Percentiles rank a stretch among this genome's conserved stretches.
phyloP scores from a whole-genome alignment of 305 asterid genomes.

The Rubia peregrina region DNA sequence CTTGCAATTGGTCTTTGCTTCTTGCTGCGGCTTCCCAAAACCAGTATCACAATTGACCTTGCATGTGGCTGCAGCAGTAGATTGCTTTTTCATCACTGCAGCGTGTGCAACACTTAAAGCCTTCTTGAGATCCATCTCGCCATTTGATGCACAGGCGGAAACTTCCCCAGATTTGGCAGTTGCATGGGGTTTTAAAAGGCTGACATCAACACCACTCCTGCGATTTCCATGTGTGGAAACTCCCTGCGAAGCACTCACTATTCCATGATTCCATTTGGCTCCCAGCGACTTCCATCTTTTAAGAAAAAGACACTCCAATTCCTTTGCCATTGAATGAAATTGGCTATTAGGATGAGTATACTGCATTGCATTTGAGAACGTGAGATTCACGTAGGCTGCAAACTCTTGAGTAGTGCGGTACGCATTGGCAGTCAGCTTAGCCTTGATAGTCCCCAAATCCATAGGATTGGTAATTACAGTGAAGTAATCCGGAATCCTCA shows the following conservation, averaged over 20 bases:
- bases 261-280: conserved; percentile 31
- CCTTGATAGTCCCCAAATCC: conserved; percentile 76
- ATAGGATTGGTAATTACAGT: conserved; percentile 50
- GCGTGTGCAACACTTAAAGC: conserved; percentile 78
- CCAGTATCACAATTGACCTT: too few relatives aligned
- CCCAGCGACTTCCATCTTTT: conserved; percentile 52
- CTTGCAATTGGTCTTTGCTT: conserved; percentile 26
- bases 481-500: conserved; percentile 67
- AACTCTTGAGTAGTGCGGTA: conserved; percentile 50
- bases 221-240: conserved; percentile 15
- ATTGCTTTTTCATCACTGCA: conserved; percentile 27
- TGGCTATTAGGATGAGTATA: conserved; percentile 48
- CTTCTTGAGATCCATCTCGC: conserved; percentile 43
- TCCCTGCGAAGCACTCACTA: conserved; percentile 20
- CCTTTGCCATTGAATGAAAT: conserved; percentile 47
- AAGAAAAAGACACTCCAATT: conserved; percentile 33
- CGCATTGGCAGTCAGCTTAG: conserved; percentile 40
- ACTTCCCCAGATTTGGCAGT: conserved; percentile 39
- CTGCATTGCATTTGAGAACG: conserved; percentile 63
- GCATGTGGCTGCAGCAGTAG: too few relatives aligned
- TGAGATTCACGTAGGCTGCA: conserved; percentile 60
- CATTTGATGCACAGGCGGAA: conserved; percentile 24
- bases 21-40: conserved; percentile 30
- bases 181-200: not conserved
- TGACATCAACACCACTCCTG: conserved; percentile 21